Percentiles rank a stretch among this genome's conserved stretches.
Evolutionary conservation across 31 red algal genomes (phyloP).

Genomic region (Bonnemaisonia californica): DNA sequence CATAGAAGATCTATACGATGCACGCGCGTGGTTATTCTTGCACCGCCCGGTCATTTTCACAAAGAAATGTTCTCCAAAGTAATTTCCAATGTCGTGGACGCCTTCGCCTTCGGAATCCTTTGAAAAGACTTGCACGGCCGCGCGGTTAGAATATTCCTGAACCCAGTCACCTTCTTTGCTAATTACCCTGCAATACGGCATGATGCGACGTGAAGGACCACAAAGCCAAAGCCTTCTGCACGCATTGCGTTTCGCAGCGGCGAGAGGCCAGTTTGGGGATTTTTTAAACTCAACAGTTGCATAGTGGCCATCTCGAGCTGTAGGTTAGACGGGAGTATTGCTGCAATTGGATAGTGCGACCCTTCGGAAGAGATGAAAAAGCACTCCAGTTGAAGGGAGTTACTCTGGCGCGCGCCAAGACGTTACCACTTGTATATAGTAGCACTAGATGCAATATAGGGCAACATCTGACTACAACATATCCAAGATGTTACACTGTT

Average conservation of each 20-base stretch:
- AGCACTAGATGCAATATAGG: too few relatives aligned
- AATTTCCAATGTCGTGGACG: background rate
- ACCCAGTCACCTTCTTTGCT: too few relatives aligned
- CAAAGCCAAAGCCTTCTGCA: background rate
- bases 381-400: too few relatives aligned
- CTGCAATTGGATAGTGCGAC: background rate
- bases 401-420: too few relatives aligned
- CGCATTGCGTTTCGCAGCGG: background rate
- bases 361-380: background rate
- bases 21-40: background rate
- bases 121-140: background rate
- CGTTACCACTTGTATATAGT: too few relatives aligned
- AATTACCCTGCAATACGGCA: background rate
- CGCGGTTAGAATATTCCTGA: constrained; percentile 2
- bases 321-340: background rate
- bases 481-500: too few relatives aligned
- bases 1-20: too few relatives aligned
- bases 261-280: background rate
- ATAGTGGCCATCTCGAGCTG: background rate
- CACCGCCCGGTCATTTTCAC: constrained; percentile 7
- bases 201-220: constrained; percentile 12
- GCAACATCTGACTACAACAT: too few relatives aligned
- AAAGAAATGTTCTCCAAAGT: constrained; percentile 5
- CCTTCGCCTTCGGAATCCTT: background rate
- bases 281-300: background rate